phyloP scores from a whole-genome alignment of 495 filamentous ascomycete species.

The Hyaloscypha hepaticicola region DNA sequence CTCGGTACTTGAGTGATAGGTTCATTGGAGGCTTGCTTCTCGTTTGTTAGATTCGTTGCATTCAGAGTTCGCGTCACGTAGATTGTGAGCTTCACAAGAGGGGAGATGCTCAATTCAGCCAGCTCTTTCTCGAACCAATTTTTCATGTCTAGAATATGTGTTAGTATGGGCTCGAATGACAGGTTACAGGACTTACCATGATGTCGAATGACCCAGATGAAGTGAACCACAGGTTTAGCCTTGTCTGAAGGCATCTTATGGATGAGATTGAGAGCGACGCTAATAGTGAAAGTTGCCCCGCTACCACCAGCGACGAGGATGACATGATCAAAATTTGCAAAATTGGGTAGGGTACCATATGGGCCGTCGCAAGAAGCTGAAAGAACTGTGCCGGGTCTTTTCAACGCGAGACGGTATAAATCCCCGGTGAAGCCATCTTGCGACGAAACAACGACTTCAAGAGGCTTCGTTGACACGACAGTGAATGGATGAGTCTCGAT shows the following conservation, averaged over 20 bases:
- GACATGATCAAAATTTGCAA: slow-evolving; percentile 52
- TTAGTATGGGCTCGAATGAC: background rate
- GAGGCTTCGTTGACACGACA: slow-evolving; percentile 42
- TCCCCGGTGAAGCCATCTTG: slow-evolving; percentile 56
- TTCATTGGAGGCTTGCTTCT: background rate
- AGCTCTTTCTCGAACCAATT: slow-evolving; percentile 52
- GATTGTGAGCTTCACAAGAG: slow-evolving; percentile 45
- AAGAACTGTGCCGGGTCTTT: slow-evolving; percentile 44
- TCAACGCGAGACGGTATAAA: slow-evolving; percentile 45
- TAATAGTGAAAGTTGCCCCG: slow-evolving; percentile 56
- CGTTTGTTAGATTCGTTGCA: background rate
- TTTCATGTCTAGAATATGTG: slow-evolving; percentile 2
- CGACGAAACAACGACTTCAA: slow-evolving; percentile 51
- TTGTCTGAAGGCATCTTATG: slow-evolving; percentile 42
- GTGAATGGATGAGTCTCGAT: slow-evolving; percentile 62
- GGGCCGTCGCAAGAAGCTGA: slow-evolving; percentile 53
- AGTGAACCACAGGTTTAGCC: slow-evolving; percentile 40
- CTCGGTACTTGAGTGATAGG: background rate
- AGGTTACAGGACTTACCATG: slow-evolving; percentile 39
- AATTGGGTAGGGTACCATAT: slow-evolving; percentile 57
- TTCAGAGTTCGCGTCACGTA: slow-evolving; percentile 40
- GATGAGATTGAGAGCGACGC: slow-evolving; percentile 47
- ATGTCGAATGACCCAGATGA: slow-evolving; percentile 50
- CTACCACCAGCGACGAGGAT: slow-evolving; percentile 58
- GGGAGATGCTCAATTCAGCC: slow-evolving; percentile 41